A percentile compares a stretch with the other conserved stretches of the same genome.
phyloP scores from a whole-genome alignment of 2,329 filamentous ascomycete species.

The Byssochlamys sp. region DNA sequence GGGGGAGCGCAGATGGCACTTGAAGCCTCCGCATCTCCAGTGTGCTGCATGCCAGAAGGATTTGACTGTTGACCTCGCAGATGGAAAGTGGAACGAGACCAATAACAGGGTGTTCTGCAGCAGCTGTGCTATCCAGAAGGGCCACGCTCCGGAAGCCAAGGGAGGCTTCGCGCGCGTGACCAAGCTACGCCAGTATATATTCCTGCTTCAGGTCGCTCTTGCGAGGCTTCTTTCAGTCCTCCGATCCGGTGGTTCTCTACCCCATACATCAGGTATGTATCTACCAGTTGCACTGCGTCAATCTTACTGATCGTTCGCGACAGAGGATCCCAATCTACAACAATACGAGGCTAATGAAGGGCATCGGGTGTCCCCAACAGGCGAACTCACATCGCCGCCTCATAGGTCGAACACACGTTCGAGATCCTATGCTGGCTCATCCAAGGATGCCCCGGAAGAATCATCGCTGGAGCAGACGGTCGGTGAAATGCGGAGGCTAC shows the following conservation, averaged over 20 bases:
- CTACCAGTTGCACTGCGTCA: constrained; percentile 2
- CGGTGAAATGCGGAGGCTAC: constrained; percentile 81
- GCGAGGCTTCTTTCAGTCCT: constrained; percentile 81
- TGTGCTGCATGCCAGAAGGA: constrained; percentile 65
- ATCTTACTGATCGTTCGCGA: constrained; percentile 4
- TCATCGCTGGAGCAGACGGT: constrained; percentile 88
- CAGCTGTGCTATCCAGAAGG: constrained; percentile 46
- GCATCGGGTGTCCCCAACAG: constrained; percentile 43
- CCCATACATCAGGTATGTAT: constrained; percentile 54
- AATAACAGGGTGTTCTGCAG: constrained; percentile 63
- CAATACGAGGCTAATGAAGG: constrained; percentile 60
- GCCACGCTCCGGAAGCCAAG: constrained; percentile 47
- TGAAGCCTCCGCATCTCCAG: constrained; percentile 56
- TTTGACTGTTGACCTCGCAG: constrained; percentile 56
- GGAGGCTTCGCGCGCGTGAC: constrained; percentile 65
- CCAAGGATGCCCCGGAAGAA: constrained; percentile 47
- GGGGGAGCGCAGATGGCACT: constrained; percentile 71
- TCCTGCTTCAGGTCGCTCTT: constrained; percentile 80
- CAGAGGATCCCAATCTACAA: constrained; percentile 60
- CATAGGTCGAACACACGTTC: constrained; percentile 60
- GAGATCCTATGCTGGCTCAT: constrained; percentile 60
- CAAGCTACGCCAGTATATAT: constrained; percentile 88
- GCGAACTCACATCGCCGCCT: constrained; percentile 40
- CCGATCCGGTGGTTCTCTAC: constrained; percentile 69
- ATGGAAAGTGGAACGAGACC: constrained; percentile 60